phyloP scores from a whole-genome alignment of 1,139 yeast species.

The Blastobotrys buckinghamii region DNA sequence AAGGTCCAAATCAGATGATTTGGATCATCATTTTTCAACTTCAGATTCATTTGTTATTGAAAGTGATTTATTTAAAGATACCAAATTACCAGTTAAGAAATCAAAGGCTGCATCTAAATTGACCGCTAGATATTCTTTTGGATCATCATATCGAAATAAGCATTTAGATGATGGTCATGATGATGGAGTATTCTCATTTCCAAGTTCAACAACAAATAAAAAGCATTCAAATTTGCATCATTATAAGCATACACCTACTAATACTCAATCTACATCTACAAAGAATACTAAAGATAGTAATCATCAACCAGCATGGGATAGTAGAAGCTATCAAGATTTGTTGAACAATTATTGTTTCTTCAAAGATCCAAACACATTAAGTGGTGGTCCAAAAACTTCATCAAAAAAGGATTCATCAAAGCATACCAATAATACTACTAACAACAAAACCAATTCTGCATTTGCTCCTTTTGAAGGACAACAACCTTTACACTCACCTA shows the following conservation, averaged over 20 bases:
- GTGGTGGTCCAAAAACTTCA: not conserved
- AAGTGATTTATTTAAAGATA: not conserved
- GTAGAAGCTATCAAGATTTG: constrained; percentile 61
- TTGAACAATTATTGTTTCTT: constrained; percentile 71
- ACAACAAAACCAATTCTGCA: not conserved
- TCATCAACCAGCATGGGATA: constrained; percentile 39
- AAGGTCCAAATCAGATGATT: not conserved
- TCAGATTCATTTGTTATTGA: not conserved
- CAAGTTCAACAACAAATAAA: constrained; percentile 12
- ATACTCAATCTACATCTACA: not conserved
- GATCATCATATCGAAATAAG: constrained; percentile 29
- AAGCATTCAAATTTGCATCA: constrained; percentile 8
- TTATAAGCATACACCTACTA: not conserved
- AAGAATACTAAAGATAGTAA: not conserved
- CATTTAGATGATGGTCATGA: constrained; percentile 12
- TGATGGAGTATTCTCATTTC: constrained; percentile 14
- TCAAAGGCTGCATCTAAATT: constrained; percentile 19
- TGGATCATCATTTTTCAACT: not conserved
- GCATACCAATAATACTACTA: not conserved
- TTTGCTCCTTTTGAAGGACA: not conserved
- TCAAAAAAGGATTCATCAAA: not conserved
- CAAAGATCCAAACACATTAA: constrained; percentile 19
- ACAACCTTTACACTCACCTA: not conserved
- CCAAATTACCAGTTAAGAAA: constrained; percentile 1
- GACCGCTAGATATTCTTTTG: constrained; percentile 36